Evolutionary conservation across 2,329 filamentous ascomycete genomes (phyloP), one percentile per base, ranked within the genome.

Genomic region (Talaromyces sp.): DNA sequence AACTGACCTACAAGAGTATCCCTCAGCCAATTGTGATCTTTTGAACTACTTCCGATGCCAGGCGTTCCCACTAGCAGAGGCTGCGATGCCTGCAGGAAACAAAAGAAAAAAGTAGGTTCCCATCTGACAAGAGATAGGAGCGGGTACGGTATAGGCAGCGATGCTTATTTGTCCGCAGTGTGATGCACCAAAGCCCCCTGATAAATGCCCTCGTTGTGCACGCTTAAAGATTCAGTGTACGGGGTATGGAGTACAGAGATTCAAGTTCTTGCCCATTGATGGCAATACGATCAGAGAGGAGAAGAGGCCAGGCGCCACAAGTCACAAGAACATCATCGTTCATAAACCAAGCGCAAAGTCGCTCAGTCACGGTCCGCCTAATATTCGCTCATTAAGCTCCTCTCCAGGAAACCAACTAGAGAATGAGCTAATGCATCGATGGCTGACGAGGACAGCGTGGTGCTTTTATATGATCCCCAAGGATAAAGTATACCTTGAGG

Each of bases 381-480:
- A 19, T 35, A 19, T 54, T 9, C 31, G 2, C 4, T 33, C 50
- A 54, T 31, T 33, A 9, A 35, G 27, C 50, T 10, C 50, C 8
- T 33, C 27, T 54, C 15, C 27, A 33, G 7, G 19, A 17, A 22
- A 10, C 27, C n/a, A 9, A 52, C 13, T 39, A 10, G 31, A 61
- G n/a, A n/a, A 31, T 15, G 27, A 50, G 31, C 17, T 61, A 6
- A 61, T 61, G 45, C 22, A 61, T 47, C 43, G 59, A 35, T 61
- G 45, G 59, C 31, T 61, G 11, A 61, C 45, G 19, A 61, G 59
- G 19, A 61, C 59, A 15, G 22, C 43, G 19, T 61, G 45, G 59
- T 27, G 59, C 25, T 35, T 61, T 33, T 61, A 47, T 25, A 50
- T 10, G 10, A 15, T 61, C 9, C 59, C 31, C 3, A 35, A 35